Evolutionary conservation across 140 eudicot species (phyloP).

Genomic region (Stevia rebaudiana): DNA sequence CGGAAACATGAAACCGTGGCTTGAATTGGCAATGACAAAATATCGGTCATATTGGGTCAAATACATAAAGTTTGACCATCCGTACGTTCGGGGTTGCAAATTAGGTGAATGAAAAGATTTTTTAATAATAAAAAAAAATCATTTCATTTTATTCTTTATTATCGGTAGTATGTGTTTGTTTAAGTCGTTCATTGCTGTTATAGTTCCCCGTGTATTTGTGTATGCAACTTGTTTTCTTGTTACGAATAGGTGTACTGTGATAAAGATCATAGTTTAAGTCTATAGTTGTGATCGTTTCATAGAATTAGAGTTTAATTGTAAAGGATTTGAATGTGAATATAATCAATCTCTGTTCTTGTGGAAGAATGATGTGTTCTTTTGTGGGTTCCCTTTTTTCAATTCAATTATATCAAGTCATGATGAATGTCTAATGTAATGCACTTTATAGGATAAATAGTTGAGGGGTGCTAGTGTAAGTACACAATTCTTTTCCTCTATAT

Average conservation of each 20-base stretch:
- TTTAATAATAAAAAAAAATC: slow-evolving; percentile 29
- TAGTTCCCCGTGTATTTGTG: slow-evolving; percentile 16
- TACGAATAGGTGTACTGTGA: slow-evolving; percentile 19
- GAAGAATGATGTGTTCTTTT: neutral
- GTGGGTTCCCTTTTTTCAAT: neutral
- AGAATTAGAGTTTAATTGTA: slow-evolving; percentile 16
- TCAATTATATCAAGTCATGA: neutral
- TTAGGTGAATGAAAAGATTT: slow-evolving; percentile 40
- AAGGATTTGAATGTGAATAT: slow-evolving; percentile 26
- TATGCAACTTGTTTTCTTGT: slow-evolving; percentile 13
- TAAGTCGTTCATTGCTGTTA: slow-evolving; percentile 14
- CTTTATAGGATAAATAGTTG: neutral
- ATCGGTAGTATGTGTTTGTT: slow-evolving; percentile 16
- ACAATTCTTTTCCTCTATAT: neutral
- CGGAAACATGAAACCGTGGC: slow-evolving; percentile 98
- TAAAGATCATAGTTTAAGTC: slow-evolving; percentile 11
- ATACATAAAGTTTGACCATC: slow-evolving; percentile 80
- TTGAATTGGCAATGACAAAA: slow-evolving; percentile 89
- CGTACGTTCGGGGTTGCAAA: slow-evolving; percentile 67
- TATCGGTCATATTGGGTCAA: slow-evolving; percentile 88
- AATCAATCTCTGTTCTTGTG: slow-evolving; percentile 4
- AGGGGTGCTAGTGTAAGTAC: slow-evolving; percentile 6
- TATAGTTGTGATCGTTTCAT: slow-evolving; percentile 3
- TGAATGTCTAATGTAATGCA: neutral
- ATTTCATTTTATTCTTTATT: slow-evolving; percentile 36